phyloP scores from a whole-genome alignment of 139 green algal species.

The Edaphochlamys debaryana region DNA sequence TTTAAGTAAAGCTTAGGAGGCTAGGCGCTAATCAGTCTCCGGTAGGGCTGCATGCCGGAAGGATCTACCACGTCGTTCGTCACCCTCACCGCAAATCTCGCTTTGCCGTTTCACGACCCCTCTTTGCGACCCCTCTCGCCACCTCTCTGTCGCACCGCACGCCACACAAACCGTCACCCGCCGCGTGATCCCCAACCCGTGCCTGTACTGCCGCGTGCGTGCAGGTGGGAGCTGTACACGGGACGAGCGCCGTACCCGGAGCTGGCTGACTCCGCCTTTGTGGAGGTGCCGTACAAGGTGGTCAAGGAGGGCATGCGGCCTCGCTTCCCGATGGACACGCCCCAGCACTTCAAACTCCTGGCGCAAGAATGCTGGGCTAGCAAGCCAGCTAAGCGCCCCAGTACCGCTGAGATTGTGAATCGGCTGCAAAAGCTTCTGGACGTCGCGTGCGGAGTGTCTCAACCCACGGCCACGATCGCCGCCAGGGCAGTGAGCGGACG shows the following conservation, averaged over 20 bases:
- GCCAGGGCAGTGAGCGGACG: no score
- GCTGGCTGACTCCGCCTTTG: background rate
- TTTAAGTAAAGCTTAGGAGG: no score
- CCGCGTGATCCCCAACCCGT: no score
- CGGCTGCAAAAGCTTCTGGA: background rate
- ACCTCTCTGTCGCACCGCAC: no score
- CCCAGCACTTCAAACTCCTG: slow-evolving; percentile 18
- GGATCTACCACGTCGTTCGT: no score
- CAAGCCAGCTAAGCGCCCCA: background rate
- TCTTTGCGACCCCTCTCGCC: no score
- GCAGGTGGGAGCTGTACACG: slow-evolving; percentile 18
- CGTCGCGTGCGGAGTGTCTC: background rate
- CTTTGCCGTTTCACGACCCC: no score
- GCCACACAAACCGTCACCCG: no score
- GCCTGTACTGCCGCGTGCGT: background rate
- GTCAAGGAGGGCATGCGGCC: slow-evolving; percentile 26
- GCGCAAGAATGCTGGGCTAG: background rate
- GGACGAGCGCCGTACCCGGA: slow-evolving; percentile 15
- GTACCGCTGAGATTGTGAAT: background rate
- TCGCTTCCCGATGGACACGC: slow-evolving; percentile 12
- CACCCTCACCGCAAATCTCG: no score
- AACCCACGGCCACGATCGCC: no score
- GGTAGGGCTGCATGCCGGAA: no score
- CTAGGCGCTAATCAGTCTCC: no score
- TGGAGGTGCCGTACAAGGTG: slow-evolving; percentile 12